A percentile compares a stretch with the other conserved stretches of the same genome.
Conservation (phyloP, 441 rosid genomes). For the Corymbia citriodora region DNA sequence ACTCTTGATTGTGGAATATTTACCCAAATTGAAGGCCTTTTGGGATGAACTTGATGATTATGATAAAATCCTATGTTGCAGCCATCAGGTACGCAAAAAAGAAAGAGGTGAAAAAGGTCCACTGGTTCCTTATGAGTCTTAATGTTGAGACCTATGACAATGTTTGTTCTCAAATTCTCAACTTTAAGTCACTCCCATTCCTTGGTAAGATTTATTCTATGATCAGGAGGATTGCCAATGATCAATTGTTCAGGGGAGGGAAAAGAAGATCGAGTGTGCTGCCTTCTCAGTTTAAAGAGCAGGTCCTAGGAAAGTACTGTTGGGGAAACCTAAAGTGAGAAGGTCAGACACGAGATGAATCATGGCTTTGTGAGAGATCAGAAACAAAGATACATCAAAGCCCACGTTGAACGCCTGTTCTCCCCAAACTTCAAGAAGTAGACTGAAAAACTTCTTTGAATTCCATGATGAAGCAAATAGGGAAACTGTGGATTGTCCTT, state of each 20-base stretch:
- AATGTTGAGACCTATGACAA: too few relatives aligned
- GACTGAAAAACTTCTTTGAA: conserved; percentile 49
- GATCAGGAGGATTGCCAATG: neutral
- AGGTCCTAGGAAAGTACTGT: neutral
- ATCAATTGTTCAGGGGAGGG: neutral
- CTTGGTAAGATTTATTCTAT: neutral
- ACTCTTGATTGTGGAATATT: too few relatives aligned
- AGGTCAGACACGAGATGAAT: neutral
- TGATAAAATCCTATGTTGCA: too few relatives aligned
- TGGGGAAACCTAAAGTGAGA: neutral
- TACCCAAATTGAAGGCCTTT: too few relatives aligned
- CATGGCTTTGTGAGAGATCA: neutral
- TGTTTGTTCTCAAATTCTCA: neutral
- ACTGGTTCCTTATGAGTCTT: neutral
- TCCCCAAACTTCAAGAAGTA: neutral
- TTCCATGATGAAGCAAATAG: conserved; percentile 90
- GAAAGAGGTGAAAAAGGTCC: too few relatives aligned
- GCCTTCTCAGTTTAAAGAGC: too few relatives aligned
- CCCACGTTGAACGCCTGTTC: neutral
- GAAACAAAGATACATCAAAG: neutral
- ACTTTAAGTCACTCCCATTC: neutral
- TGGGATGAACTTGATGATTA: too few relatives aligned
- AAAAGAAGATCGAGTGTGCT: neutral
- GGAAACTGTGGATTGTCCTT: conserved; percentile 58
- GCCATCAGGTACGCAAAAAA: too few relatives aligned